phyloP scores from a whole-genome alignment of 2,329 filamentous ascomycete species.

The Allantophomopsis lycopodina region DNA sequence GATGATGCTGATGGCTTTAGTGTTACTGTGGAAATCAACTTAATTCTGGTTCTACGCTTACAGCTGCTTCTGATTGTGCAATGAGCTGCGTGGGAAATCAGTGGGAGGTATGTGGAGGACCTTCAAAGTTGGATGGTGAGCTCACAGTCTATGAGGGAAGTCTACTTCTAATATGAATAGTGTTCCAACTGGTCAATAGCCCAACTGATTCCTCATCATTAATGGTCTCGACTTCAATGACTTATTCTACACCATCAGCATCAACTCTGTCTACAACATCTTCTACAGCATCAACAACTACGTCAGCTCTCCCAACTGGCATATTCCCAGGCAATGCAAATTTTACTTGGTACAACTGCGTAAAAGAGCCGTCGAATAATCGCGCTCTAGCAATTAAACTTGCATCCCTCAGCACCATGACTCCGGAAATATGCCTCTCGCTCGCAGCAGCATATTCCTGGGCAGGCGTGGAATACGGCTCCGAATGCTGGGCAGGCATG shows the following conservation, averaged over 20 bases:
- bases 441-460: background rate
- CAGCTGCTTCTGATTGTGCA: background rate
- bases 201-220: background rate
- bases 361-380: background rate
- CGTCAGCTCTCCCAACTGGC: background rate
- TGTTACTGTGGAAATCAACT: slow-evolving; percentile 1
- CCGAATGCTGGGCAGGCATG: slow-evolving; percentile 1
- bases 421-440: slow-evolving; percentile 1
- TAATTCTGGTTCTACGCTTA: background rate
- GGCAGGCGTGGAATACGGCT: slow-evolving; percentile 1
- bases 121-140: slow-evolving; percentile 2
- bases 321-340: slow-evolving; percentile 1
- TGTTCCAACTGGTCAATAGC: too few relatives aligned
- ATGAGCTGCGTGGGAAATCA: slow-evolving; percentile 1
- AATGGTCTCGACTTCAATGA: background rate
- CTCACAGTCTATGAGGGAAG: background rate
- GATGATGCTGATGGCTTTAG: background rate
- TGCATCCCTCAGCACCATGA: background rate
- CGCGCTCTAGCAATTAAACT: slow-evolving; percentile 1
- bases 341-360: slow-evolving; percentile 1
- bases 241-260: background rate
- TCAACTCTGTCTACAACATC: background rate
- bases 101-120: slow-evolving; percentile 3
- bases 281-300: background rate
- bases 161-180: too few relatives aligned